Conservation (phyloP, 2,329 filamentous ascomycete species). For the Verticillium albo-atrum region DNA sequence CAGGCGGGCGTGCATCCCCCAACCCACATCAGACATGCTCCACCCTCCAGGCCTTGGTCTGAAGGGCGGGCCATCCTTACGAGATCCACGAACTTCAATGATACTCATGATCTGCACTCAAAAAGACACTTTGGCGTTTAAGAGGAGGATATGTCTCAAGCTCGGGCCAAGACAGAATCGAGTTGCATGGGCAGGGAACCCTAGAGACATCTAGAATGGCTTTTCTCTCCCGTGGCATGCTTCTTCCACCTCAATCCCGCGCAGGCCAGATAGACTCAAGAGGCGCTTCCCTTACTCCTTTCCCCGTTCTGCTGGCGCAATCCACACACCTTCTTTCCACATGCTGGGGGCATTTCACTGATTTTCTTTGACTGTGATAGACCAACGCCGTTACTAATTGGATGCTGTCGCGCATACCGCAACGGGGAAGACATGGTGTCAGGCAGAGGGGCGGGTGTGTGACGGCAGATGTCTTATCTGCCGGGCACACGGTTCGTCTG, state of each 20-base stretch:
- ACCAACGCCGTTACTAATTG: constrained; percentile 12
- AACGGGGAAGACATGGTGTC: not conserved
- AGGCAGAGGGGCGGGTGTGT: not conserved
- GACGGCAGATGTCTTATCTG: not conserved
- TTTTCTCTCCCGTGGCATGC: not conserved
- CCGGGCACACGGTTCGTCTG: not conserved
- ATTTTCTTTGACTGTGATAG: constrained; percentile 16
- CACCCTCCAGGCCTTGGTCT: not conserved
- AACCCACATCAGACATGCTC: not conserved
- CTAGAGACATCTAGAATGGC: not conserved
- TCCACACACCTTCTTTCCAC: not conserved
- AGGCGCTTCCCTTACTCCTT: constrained; percentile 1
- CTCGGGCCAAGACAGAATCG: not conserved
- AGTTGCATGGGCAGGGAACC: not conserved
- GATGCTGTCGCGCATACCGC: not conserved
- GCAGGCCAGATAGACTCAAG: constrained; percentile 4
- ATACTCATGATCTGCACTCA: not conserved
- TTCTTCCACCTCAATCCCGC: not conserved
- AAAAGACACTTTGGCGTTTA: not conserved
- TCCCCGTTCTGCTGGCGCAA: not conserved
- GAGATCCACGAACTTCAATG: not conserved
- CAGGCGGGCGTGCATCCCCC: not conserved
- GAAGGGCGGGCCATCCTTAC: not conserved
- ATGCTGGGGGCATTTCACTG: constrained; percentile 5
- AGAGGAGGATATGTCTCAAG: not conserved